Evolutionary conservation across 495 filamentous ascomycete genomes (phyloP), one percentile per base, ranked within the genome.

Genomic region (Trichoderma parareesei): DNA sequence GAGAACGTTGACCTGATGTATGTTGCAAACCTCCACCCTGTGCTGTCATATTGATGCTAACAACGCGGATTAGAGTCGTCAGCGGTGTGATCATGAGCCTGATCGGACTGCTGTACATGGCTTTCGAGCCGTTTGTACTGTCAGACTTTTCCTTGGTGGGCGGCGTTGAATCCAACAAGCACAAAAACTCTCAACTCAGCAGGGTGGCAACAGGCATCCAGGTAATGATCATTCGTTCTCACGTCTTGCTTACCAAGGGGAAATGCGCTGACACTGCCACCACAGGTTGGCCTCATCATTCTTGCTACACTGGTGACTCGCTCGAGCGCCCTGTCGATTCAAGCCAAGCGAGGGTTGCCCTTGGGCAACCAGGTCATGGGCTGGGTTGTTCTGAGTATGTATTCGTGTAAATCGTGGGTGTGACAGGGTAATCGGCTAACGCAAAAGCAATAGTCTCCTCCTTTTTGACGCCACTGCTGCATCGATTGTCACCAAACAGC

Each of bases 321-420:
- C 49, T 93, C 90, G 8, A 96, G 90, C 69, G 83, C 87, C 18
- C 75, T 86, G 59, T 93, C 91, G 18, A 72, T 99, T 41, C 91
- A 97, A 73, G 88, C 91, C 41, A 94, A 91, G 70, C 77, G 85
- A 64, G 95, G 95, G 11, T 81, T 99, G n/a, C 92, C 93, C 6
- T 76, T 88, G 5, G 94, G 95, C 42, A 97, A 96, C 69, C 91
- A 96, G 73, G 77, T 90, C 37, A 82, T 95, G 55, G 95, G 91
- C 33, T 98, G 93, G 93, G 60, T 84, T 62, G 87, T 94, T 35
- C 73, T 99, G 8, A 81, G 91, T 93, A 80, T 72, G 86, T 79
- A 9, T 38, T 16, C n/a, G n/a, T 7, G 16, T 9, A 33, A 38
- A 38, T 13, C 41, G 5, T 7, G 5, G 16, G 8, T 49, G 0